Conservation (phyloP, 371 early-diverging fungal genomes). For the Actinomucor elegans region DNA sequence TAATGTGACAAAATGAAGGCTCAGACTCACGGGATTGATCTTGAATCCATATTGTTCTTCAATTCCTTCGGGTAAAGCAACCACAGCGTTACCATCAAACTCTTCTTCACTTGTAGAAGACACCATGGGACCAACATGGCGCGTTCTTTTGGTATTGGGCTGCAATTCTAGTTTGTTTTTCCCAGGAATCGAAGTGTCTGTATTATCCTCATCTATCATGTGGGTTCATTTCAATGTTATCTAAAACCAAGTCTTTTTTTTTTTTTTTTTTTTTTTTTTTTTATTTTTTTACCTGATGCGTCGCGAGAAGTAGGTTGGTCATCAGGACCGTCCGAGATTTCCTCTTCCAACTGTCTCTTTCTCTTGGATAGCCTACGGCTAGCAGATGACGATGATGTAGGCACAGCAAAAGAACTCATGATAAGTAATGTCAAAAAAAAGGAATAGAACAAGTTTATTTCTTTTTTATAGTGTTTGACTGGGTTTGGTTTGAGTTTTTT, state of each 20-base stretch:
- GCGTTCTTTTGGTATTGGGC: slow-evolving; percentile 9
- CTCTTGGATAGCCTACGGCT: not conserved
- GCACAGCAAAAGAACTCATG: slow-evolving; percentile 10
- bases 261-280: no score
- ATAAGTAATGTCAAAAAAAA: not conserved
- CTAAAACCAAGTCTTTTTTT: no score
- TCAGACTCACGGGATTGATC: slow-evolving; percentile 28
- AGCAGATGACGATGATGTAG: not conserved
- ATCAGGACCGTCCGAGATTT: slow-evolving; percentile 3
- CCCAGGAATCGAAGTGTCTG: slow-evolving; percentile 18
- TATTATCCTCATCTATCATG: slow-evolving; percentile 32
- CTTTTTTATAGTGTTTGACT: no score
- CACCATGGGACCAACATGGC: slow-evolving; percentile 3
- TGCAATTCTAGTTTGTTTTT: not conserved
- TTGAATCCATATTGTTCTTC: slow-evolving; percentile 30
- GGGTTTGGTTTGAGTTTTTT: no score
- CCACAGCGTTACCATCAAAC: not conserved
- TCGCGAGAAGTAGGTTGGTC: slow-evolving; percentile 31
- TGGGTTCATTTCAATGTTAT: no score
- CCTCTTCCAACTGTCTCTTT: slow-evolving; percentile 7
- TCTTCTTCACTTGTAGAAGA: slow-evolving; percentile 20
- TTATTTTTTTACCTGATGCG: slow-evolving; percentile 23
- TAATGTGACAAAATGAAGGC: no score
- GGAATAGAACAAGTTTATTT: not conserved
- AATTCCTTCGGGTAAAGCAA: slow-evolving; percentile 24